Conservation (phyloP, 169 alveolate species). For the Plasmodium yoelii region DNA sequence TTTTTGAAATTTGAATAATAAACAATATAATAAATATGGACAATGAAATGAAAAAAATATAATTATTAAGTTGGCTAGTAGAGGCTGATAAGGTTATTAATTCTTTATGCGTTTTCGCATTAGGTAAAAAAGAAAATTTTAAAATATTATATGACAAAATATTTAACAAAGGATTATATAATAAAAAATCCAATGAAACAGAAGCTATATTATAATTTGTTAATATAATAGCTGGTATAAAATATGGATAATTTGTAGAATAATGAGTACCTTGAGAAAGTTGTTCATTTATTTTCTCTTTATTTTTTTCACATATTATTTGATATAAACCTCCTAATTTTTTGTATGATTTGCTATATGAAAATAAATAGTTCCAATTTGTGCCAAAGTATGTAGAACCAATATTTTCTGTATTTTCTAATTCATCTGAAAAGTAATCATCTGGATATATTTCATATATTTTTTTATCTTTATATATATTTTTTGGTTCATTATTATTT, state of each 20-base stretch:
- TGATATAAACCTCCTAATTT: slow-evolving; percentile 79
- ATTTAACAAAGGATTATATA: slow-evolving; percentile 76
- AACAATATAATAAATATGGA: slow-evolving; percentile 18
- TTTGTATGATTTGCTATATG: slow-evolving; percentile 60
- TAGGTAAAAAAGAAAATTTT: slow-evolving; percentile 77
- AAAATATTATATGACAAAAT: slow-evolving; percentile 76
- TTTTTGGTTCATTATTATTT: slow-evolving; percentile 12
- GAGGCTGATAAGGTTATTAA: slow-evolving; percentile 43
- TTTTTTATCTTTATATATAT: slow-evolving; percentile 61
- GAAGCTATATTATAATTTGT: slow-evolving; percentile 78
- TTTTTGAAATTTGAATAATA: slow-evolving; percentile 21
- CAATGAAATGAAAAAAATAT: slow-evolving; percentile 24
- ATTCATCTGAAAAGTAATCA: slow-evolving; percentile 27
- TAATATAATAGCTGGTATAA: slow-evolving; percentile 80
- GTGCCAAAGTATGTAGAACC: slow-evolving; percentile 26
- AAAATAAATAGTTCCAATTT: slow-evolving; percentile 42
- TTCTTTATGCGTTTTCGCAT: slow-evolving; percentile 55
- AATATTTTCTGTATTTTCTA: slow-evolving; percentile 53
- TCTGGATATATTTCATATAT: slow-evolving; percentile 73
- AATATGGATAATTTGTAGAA: slow-evolving; percentile 76
- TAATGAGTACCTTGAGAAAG: slow-evolving; percentile 79
- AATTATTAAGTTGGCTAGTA: slow-evolving; percentile 11
- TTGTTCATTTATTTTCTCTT: slow-evolving; percentile 72
- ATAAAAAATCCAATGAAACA: slow-evolving; percentile 79
- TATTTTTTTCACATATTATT: slow-evolving; percentile 74